Conservation (phyloP, 2,329 filamentous ascomycete genomes). For the Colletotrichum musae region DNA sequence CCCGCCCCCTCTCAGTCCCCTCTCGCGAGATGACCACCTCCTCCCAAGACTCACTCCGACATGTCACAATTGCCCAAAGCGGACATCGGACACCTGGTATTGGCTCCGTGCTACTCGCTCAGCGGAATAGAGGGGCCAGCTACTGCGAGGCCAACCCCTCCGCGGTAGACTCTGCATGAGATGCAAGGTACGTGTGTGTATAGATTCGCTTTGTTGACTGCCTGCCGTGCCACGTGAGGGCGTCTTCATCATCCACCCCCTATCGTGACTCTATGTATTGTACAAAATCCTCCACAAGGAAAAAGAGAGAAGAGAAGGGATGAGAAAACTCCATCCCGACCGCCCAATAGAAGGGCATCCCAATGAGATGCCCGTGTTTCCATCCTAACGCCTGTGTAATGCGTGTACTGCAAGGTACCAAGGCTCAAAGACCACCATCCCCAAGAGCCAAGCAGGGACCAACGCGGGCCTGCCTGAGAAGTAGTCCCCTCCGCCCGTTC, state of each 20-base stretch:
- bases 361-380: not conserved
- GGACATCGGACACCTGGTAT: constrained; percentile 13
- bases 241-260: not conserved
- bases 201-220: constrained; percentile 1
- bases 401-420: constrained; percentile 12
- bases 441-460: not conserved
- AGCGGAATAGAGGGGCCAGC: not conserved
- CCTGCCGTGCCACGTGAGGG: constrained; percentile 1
- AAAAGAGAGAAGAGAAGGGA: not conserved
- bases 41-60: constrained; percentile 3
- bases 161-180: constrained; percentile 2
- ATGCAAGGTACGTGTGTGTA: not conserved
- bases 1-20: constrained; percentile 30
- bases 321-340: not conserved
- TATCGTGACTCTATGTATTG: constrained; percentile 8
- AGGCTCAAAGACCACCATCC: not conserved
- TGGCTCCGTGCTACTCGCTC: constrained; percentile 13
- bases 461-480: constrained; percentile 3
- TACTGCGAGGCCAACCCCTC: constrained; percentile 7
- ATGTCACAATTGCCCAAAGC: constrained; percentile 26
- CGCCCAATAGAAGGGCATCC: constrained; percentile 17
- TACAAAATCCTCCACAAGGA: constrained; percentile 14
- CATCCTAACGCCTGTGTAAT: constrained; percentile 13
- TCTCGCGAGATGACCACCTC: not conserved
- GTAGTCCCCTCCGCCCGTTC: not conserved